Conservation (phyloP, 495 filamentous ascomycete genomes). For the Penicillium ochrochloron region DNA sequence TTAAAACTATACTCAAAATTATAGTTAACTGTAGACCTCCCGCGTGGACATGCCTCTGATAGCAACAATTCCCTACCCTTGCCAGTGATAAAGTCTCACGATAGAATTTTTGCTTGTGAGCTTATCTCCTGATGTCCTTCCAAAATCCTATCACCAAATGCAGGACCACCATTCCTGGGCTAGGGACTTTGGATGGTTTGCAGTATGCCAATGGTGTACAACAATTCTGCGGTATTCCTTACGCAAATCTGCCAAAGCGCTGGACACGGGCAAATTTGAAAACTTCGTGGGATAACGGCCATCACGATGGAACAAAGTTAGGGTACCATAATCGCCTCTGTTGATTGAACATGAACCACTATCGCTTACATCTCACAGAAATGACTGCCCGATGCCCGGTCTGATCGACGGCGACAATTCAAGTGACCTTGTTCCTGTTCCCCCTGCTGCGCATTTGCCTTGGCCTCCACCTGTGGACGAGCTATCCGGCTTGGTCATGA, state of each 20-base stretch:
- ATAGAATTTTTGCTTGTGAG: neutral
- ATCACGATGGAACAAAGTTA: conserved; percentile 35
- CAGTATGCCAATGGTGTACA: conserved; percentile 34
- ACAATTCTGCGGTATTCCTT: conserved; percentile 40
- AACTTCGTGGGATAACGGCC: conserved; percentile 25
- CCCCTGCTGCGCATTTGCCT: conserved; percentile 30
- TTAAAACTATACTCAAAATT: neutral
- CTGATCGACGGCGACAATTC: conserved; percentile 29
- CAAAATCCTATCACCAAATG: conserved; percentile 30
- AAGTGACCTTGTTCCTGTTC: conserved; percentile 34
- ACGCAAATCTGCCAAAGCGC: conserved; percentile 32
- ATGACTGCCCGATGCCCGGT: conserved; percentile 33
- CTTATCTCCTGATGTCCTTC: conserved; percentile 30
- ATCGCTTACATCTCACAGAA: conserved; percentile 13
- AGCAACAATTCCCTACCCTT: neutral
- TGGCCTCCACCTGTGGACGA: conserved; percentile 23
- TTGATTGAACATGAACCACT: too few relatives aligned
- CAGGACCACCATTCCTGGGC: conserved; percentile 21
- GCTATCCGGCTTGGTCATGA: conserved; percentile 36
- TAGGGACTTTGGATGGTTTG: conserved; percentile 33
- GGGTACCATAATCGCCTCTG: conserved; percentile 21
- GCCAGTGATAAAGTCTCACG: neutral
- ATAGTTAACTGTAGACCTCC: neutral
- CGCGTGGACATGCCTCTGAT: conserved; percentile 5
- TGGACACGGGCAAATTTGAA: conserved; percentile 36